Percentiles rank a stretch among this genome's conserved stretches.
phyloP scores from a whole-genome alignment of 2,329 filamentous ascomycete species.

The Stagonosporopsis rhizophila region DNA sequence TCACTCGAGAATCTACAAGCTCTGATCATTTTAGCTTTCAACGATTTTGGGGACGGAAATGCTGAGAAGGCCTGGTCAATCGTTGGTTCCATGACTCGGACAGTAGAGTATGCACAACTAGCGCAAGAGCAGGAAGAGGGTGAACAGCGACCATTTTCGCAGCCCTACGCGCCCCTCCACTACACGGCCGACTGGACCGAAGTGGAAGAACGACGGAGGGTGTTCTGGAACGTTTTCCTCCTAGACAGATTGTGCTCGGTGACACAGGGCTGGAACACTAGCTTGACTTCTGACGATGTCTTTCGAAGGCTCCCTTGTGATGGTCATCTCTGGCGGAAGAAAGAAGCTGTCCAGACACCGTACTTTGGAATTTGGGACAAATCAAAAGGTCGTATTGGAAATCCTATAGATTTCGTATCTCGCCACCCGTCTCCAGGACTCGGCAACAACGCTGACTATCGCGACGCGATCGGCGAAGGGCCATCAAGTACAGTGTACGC shows the following conservation, averaged over 20 bases:
- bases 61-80: conserved; percentile 24
- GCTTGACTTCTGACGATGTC: conserved; percentile 30
- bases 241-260: conserved; percentile 29
- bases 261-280: conserved; percentile 30
- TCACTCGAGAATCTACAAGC: conserved; percentile 23
- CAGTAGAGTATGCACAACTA: conserved; percentile 26
- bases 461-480: not conserved
- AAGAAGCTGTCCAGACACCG: conserved; percentile 23
- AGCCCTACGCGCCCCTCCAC: conserved; percentile 16
- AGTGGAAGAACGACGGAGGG: conserved; percentile 25
- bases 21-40: conserved; percentile 24
- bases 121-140: conserved; percentile 27
- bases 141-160: conserved; percentile 19
- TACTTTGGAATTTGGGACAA: conserved; percentile 35
- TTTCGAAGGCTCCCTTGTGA: conserved; percentile 28
- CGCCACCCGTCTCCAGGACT: conserved; percentile 10
- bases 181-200: conserved; percentile 25
- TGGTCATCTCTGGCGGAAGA: conserved; percentile 29
- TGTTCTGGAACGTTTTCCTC: conserved; percentile 32
- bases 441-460: not conserved
- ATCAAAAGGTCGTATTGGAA: conserved; percentile 26
- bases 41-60: conserved; percentile 27
- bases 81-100: conserved; percentile 27
- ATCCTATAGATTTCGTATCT: conserved; percentile 23
- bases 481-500: not conserved